Evolutionary conservation across 805 yeast species (phyloP).

Genomic region (Cyberlindnera euphorbiiphila): DNA sequence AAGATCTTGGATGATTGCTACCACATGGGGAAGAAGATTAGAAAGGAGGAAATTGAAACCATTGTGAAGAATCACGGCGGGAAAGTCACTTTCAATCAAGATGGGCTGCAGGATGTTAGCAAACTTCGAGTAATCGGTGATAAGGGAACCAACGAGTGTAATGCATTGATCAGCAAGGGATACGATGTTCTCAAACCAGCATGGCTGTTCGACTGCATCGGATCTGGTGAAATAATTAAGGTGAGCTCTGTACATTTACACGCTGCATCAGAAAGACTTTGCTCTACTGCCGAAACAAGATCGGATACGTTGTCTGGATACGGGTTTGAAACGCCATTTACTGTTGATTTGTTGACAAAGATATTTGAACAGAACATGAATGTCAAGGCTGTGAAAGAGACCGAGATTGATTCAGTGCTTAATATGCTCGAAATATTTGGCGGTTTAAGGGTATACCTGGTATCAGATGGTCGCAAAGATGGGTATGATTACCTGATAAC

Average conservation of each 20-base stretch:
- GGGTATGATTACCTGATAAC: conserved; percentile 10
- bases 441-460: conserved; percentile 31
- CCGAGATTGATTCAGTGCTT: conserved; percentile 7
- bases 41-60: conserved; percentile 34
- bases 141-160: conserved; percentile 37
- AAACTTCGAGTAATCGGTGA: conserved; percentile 35
- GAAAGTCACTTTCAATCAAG: conserved; percentile 33
- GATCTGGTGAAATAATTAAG: conserved; percentile 37
- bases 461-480: conserved; percentile 22
- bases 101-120: conserved; percentile 15
- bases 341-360: conserved; percentile 11
- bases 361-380: conserved; percentile 14
- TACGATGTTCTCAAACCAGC: conserved; percentile 60
- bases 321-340: conserved; percentile 41
- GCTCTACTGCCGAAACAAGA: conserved; percentile 29
- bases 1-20: conserved; percentile 51
- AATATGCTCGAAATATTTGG: conserved; percentile 32
- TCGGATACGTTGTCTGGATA: conserved; percentile 59
- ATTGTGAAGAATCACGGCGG: conserved; percentile 51
- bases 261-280: conserved; percentile 33
- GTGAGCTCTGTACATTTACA: conserved; percentile 62
- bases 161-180: conserved; percentile 39
- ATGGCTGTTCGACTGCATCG: conserved; percentile 72
- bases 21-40: conserved; percentile 24
- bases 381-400: conserved; percentile 6